phyloP scores from a whole-genome alignment of 2,329 filamentous ascomycete species.

The Scedosporium minutisporum region DNA sequence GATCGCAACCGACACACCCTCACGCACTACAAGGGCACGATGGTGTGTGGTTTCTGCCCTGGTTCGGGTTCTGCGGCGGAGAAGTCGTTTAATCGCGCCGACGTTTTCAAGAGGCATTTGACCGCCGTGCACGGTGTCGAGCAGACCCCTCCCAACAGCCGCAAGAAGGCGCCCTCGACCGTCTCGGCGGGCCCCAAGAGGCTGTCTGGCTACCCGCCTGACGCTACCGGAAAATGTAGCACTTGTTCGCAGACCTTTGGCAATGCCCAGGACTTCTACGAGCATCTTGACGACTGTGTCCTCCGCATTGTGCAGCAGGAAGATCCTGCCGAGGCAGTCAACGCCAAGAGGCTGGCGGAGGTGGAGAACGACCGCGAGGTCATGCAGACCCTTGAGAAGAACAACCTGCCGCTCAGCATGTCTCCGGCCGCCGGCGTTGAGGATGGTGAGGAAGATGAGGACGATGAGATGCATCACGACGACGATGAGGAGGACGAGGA shows the following conservation, averaged over 20 bases:
- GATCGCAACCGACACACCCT: conserved; percentile 92
- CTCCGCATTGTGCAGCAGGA: conserved; percentile 63
- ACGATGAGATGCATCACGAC: conserved; percentile 43
- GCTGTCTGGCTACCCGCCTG: conserved; percentile 59
- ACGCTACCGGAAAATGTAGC: conserved; percentile 87
- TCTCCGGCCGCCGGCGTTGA: conserved; percentile 29
- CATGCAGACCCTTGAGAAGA: conserved; percentile 53
- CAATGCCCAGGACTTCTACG: conserved; percentile 96
- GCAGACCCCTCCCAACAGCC: conserved; percentile 84
- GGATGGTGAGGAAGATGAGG: conserved; percentile 44
- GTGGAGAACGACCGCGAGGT: conserved; percentile 56
- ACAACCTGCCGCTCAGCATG: conserved; percentile 40
- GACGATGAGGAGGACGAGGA: conserved; percentile 43
- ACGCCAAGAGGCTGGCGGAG: conserved; percentile 55
- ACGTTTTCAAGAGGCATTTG: conserved; percentile 91
- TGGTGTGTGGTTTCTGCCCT: conserved; percentile 93
- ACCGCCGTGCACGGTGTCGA: conserved; percentile 87
- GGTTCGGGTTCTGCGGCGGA: conserved; percentile 80
- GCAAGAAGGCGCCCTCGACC: conserved; percentile 51
- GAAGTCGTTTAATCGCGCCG: conserved; percentile 91
- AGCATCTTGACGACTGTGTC: conserved; percentile 79
- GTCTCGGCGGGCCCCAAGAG: conserved; percentile 46
- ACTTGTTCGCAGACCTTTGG: conserved; percentile 85
- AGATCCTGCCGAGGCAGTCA: conserved; percentile 59
- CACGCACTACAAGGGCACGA: conserved; percentile 94